These are phyloP conservation scores for Solanum appendiculatum DNA, from an alignment of 257 asterid genomes.

Conservation along the genomic window DNA sequence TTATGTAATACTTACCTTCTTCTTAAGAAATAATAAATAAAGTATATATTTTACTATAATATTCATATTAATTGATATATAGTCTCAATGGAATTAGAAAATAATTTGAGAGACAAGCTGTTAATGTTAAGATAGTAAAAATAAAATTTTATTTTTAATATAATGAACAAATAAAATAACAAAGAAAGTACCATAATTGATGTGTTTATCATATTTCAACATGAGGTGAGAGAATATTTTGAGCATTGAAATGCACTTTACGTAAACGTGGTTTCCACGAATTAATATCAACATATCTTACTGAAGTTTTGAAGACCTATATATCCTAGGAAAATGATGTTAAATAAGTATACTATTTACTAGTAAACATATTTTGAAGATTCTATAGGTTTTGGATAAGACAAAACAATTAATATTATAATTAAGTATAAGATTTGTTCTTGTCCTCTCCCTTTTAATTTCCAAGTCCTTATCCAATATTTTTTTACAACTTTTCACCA, in stretches of 20 bases:
- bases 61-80: background rate
- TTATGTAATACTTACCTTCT: too few species aligned
- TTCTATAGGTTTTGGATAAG: background rate
- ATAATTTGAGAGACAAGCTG: background rate
- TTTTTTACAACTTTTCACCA: background rate
- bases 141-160: background rate
- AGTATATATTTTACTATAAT: background rate
- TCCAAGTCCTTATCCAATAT: background rate
- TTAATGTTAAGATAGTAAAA: background rate
- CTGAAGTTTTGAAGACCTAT: background rate
- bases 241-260: background rate
- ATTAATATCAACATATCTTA: background rate
- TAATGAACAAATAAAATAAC: background rate
- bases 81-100: background rate
- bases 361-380: background rate
- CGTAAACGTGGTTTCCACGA: background rate
- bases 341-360: too few species aligned
- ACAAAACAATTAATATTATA: background rate
- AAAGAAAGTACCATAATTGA: background rate
- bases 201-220: background rate
- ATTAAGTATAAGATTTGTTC: background rate
- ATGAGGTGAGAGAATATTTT: background rate
- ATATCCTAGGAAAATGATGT: background rate
- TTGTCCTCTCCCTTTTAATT: background rate
- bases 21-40: background rate